phyloP scores from a whole-genome alignment of 306 rosid species.

The Rubus idaeus region DNA sequence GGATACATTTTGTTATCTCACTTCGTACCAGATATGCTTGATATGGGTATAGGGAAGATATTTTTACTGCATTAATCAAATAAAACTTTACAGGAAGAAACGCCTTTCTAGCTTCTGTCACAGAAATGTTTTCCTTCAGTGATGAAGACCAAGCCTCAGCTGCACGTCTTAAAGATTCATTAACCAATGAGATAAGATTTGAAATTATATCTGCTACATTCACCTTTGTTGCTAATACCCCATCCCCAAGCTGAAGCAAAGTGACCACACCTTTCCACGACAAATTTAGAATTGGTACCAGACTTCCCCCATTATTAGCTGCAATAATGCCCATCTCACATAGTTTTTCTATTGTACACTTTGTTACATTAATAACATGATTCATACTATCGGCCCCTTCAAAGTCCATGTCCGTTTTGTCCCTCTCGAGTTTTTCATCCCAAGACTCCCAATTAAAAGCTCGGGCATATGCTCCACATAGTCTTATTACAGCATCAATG shows the following conservation, averaged over 20 bases:
- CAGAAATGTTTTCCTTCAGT: constrained; percentile 53
- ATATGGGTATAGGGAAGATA: constrained; percentile 67
- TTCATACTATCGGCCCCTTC: constrained; percentile 35
- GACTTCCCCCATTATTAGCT: constrained; percentile 79
- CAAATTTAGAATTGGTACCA: constrained; percentile 71
- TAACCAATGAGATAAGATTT: constrained; percentile 58
- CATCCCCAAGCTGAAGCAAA: constrained; percentile 77
- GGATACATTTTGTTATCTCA: constrained; percentile 59
- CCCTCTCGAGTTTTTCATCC: constrained; percentile 38
- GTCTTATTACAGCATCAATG: constrained; percentile 59
- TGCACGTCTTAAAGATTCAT: constrained; percentile 64
- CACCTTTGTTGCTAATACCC: constrained; percentile 41
- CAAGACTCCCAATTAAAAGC: constrained; percentile 41
- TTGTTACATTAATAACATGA: constrained; percentile 56
- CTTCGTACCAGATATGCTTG: constrained; percentile 58
- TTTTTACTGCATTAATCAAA: constrained; percentile 73
- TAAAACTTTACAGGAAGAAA: constrained; percentile 87
- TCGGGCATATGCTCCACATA: constrained; percentile 56
- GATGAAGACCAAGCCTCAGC: constrained; percentile 68
- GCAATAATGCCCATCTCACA: constrained; percentile 77
- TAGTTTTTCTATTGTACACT: constrained; percentile 56
- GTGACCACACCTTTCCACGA: constrained; percentile 94
- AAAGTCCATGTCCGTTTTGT: constrained; percentile 25
- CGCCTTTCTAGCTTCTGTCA: constrained; percentile 70
- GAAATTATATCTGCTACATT: constrained; percentile 50